A percentile compares a stretch with the other conserved stretches of the same genome.
Conservation (phyloP, 208 protist species). For the Polymyxa betae region DNA sequence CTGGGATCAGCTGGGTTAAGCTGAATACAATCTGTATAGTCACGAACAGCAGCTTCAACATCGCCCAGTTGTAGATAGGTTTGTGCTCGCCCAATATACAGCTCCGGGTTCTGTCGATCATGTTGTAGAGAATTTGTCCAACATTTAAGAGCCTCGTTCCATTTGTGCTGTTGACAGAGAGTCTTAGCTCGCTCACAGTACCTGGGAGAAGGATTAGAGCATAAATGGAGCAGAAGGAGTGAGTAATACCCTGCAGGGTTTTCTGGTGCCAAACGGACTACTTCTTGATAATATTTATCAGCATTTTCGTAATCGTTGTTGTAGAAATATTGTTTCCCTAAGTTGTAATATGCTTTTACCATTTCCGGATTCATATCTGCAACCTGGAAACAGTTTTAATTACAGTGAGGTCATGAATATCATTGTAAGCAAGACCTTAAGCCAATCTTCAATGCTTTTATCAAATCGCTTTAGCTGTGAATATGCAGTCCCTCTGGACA, state of each 20-base stretch:
- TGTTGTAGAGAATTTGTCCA: background rate
- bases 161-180: background rate
- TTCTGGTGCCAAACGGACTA: constrained; percentile 40
- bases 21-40: background rate
- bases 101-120: constrained; percentile 32
- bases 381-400: background rate
- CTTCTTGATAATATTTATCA: constrained; percentile 11
- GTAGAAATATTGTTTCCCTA: constrained; percentile 36
- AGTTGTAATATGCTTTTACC: constrained; percentile 47
- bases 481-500: constrained; percentile 45
- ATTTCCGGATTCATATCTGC: constrained; percentile 18
- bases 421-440: constrained; percentile 1
- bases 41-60: constrained; percentile 13
- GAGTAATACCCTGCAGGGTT: constrained; percentile 8
- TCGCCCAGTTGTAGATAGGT: constrained; percentile 40
- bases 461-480: constrained; percentile 26
- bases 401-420: background rate
- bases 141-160: background rate
- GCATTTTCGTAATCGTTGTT: background rate
- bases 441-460: constrained; percentile 51
- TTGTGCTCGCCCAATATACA: constrained; percentile 37
- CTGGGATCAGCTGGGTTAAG: constrained; percentile 13
- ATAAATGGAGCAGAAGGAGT: background rate
- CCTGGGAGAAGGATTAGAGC: background rate
- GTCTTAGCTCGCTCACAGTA: constrained; percentile 3